phyloP scores from a whole-genome alignment of 2,329 filamentous ascomycete species.

The Penicillium sp. region DNA sequence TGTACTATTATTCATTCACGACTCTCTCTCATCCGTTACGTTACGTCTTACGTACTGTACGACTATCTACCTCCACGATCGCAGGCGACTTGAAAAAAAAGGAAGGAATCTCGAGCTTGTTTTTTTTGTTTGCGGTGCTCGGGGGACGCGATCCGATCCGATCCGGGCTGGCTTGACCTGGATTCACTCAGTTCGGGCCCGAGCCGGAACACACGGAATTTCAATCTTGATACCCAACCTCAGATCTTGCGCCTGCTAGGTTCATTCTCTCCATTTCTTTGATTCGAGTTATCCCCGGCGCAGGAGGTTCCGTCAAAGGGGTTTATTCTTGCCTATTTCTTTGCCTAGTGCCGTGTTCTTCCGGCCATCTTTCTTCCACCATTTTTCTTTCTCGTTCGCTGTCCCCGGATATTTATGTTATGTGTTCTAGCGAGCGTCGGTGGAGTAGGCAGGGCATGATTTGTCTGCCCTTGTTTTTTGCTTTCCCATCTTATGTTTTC shows the following conservation, averaged over 20 bases:
- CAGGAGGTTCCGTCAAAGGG: background rate
- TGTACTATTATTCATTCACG: conserved; percentile 31
- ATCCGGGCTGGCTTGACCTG: background rate
- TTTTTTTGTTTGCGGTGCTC: background rate
- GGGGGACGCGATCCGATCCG: background rate
- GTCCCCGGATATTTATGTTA: background rate
- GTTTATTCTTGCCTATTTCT: background rate
- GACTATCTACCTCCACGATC: conserved; percentile 17
- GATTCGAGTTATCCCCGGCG: background rate
- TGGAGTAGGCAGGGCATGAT: background rate
- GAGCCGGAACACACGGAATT: background rate
- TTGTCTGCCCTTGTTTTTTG: background rate
- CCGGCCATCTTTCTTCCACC: background rate
- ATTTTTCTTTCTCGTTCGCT: background rate
- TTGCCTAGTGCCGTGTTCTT: background rate
- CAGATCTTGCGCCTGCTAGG: background rate
- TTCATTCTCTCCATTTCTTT: background rate
- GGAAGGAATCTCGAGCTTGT: background rate
- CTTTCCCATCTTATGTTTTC: background rate
- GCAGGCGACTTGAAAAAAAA: conserved; percentile 10
- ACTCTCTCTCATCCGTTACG: conserved; percentile 6
- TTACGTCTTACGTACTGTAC: conserved; percentile 29
- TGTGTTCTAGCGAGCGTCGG: conserved; percentile 2
- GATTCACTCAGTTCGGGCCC: too few species aligned
- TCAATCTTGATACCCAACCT: background rate